phyloP scores from a whole-genome alignment of 2,329 filamentous ascomycete genomes.

The Diaporthe batatas region DNA sequence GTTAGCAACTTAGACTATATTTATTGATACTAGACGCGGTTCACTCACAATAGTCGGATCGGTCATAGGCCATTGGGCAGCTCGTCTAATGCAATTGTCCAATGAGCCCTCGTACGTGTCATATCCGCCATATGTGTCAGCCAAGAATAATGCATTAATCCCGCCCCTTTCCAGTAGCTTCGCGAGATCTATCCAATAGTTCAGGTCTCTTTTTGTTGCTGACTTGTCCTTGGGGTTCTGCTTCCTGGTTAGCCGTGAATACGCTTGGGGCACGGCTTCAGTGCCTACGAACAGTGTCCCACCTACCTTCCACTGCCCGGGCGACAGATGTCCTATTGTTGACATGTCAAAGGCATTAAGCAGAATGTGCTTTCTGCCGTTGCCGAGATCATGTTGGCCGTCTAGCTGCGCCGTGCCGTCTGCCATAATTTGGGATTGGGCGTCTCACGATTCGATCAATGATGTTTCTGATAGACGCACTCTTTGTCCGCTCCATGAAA shows the following conservation, averaged over 20 bases:
- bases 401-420: constrained; percentile 2
- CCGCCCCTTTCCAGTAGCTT: constrained; percentile 72
- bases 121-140: constrained; percentile 75
- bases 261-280: not conserved
- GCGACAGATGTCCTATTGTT: constrained; percentile 73
- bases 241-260: not conserved
- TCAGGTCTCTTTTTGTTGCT: constrained; percentile 69
- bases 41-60: constrained; percentile 71
- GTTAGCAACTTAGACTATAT: not conserved
- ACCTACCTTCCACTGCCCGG: constrained; percentile 75
- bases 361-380: constrained; percentile 66
- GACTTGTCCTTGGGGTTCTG: constrained; percentile 73
- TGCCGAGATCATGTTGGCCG: constrained; percentile 37
- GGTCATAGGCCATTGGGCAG: constrained; percentile 75
- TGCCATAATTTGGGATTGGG: constrained; percentile 9
- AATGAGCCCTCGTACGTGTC: constrained; percentile 72
- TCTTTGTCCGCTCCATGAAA: not conserved
- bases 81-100: constrained; percentile 72
- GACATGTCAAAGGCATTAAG: constrained; percentile 77
- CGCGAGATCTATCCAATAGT: constrained; percentile 75
- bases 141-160: constrained; percentile 75
- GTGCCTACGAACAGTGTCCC: too few relatives aligned
- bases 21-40: not conserved
- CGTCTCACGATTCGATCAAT: too few relatives aligned
- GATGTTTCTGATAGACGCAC: not conserved